Base-by-base conservation (phyloP, 2,329 filamentous ascomycete species). In the Didymella exigua region DNA sequence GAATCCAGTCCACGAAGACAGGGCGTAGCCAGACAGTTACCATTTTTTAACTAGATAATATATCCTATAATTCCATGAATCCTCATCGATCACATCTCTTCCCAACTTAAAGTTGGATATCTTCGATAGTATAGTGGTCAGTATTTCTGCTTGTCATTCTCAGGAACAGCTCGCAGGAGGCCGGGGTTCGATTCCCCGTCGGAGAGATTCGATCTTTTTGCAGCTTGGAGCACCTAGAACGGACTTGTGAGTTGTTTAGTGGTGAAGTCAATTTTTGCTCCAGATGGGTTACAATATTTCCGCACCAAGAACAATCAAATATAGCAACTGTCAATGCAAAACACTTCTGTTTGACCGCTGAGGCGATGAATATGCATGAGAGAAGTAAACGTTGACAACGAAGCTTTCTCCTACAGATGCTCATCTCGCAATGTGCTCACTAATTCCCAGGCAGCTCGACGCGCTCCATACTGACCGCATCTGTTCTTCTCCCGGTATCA, bases 151-250 rank as follows among this genome's bases (percentile, higher is more conserved):
- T 55, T 55, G 52, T 55, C 52, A 55, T 46, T 16, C 9, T 4
- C 5, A 21, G 10, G 13, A 19, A 36, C 11, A 16, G 9, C 19
- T 16, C 33, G 33, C 33, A 18, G 53, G 53, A 56, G 53, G 30
- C 53, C 53, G 47, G 53, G 53, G 53, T 56, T 56, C 53, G 47
- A 56, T 56, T 56, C 53, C 53, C 53, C 47, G 53, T 54, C 51
- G 51, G 51, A 54, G 51, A 54, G 51, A 40, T 36, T 21, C 9
- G 30, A 45, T 45, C 19, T 18, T 36, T 37, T 47, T 47, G n/a
- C n/a, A n/a, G n/a, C n/a, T n/a, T n/a, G n/a, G n/a, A n/a, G n/a
- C n/a, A n/a, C n/a, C n/a, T n/a, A n/a, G n/a, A n/a, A n/a, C n/a
- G n/a, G n/a, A n/a, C n/a, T n/a, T n/a, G n/a, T n/a, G n/a, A n/a